phyloP scores from a whole-genome alignment of 1,139 yeast genomes.

The Pneumocystis carinii region DNA sequence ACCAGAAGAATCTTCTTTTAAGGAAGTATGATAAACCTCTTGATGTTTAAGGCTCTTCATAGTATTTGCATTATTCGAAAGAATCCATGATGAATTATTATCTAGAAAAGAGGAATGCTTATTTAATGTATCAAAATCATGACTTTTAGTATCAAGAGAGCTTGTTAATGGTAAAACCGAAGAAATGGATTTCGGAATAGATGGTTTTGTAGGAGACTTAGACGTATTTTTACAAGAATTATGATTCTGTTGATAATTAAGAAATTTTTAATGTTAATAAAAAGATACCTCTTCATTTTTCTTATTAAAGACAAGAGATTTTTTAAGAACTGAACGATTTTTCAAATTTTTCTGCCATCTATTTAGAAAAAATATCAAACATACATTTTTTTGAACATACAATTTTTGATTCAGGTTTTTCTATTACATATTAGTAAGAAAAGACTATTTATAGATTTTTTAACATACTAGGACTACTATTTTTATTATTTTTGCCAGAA shows the following conservation, averaged over 20 bases:
- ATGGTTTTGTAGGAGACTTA: neutral
- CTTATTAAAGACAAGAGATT: neutral
- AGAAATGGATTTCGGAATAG: neutral
- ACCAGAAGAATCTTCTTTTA: neutral
- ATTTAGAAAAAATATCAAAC: neutral
- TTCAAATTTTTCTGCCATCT: neutral
- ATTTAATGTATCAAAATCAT: neutral
- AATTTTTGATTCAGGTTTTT: constrained; percentile 2
- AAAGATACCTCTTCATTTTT: neutral
- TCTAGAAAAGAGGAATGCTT: neutral
- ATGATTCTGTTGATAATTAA: neutral
- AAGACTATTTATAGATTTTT: neutral
- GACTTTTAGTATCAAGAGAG: neutral
- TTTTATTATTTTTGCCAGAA: neutral
- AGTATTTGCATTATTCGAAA: neutral
- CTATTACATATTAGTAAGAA: neutral
- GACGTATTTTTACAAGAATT: neutral
- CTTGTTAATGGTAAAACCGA: neutral
- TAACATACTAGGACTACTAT: neutral
- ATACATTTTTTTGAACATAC: neutral
- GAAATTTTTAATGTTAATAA: neutral
- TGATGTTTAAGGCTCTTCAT: neutral
- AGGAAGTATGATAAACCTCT: neutral
- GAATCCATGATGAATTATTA: neutral
- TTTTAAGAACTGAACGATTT: neutral